phyloP scores from a whole-genome alignment of 306 rosid species.

The Delonix regia region DNA sequence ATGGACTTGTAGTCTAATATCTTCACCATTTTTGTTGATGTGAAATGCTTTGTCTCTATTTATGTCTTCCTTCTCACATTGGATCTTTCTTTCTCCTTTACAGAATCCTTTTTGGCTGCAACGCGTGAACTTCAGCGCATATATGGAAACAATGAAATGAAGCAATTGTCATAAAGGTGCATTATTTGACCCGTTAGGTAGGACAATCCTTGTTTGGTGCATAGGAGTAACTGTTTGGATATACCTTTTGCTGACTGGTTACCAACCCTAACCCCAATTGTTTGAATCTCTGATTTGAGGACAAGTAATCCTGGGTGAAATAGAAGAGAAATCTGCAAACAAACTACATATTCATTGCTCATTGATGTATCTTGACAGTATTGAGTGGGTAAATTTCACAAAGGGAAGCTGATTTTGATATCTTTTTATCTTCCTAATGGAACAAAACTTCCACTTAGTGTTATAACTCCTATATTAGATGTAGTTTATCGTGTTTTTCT shows the following conservation, averaged over 20 bases:
- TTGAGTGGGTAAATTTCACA: conserved; percentile 23
- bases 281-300: conserved; percentile 23
- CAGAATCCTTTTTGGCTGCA: conserved; percentile 70
- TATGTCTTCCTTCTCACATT: conserved; percentile 18
- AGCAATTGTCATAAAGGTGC: conserved; percentile 42
- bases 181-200: conserved; percentile 15
- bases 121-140: conserved; percentile 70
- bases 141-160: conserved; percentile 55
- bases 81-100: conserved; percentile 1
- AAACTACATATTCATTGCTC: background rate
- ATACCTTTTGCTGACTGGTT: conserved; percentile 29
- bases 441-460: background rate
- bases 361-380: conserved; percentile 18
- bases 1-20: background rate
- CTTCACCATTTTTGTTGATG: background rate
- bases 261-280: conserved; percentile 19
- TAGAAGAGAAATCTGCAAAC: conserved; percentile 2
- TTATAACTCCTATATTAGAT: background rate
- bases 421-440: background rate
- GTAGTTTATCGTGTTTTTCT: background rate
- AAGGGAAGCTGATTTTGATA: conserved; percentile 21
- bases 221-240: conserved; percentile 34
- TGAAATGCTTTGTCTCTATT: background rate
- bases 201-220: conserved; percentile 31
- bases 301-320: conserved; percentile 1